Evolutionary conservation across 2,329 filamentous ascomycete genomes (phyloP), one percentile per base, ranked within the genome.

Genomic region (Cladobotryum mycophilum): DNA sequence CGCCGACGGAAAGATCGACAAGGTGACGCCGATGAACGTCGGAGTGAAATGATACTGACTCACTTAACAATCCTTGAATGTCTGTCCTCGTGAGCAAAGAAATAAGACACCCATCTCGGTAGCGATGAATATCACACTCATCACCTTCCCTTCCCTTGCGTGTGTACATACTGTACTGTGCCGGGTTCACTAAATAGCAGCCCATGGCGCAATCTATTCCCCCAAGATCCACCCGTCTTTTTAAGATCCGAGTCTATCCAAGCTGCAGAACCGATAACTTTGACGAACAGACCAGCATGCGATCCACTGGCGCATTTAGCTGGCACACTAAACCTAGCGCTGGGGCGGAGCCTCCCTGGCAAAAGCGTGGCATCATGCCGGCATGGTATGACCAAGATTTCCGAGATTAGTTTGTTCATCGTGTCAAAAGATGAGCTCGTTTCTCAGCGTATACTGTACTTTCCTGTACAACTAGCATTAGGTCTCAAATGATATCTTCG

Each of bases 371-470:
- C 50, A 52, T 35, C 45, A 42, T 51, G 49, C 49, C 50, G 50
- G 50, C 41, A 30, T 52, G 50, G 45, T 52, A 48, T 48, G 30
- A 52, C 50, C 50, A 52, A 52, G 50, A 52, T 52, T 52, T 52
- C 50, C 50, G 50, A 52, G 45, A 52, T 52, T 52, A 48, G 41
- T 51, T 38, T 38, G 13, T 38, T n/a, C 17, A 38, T 38, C 36
- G 13, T n/a, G 36, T 17, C 36, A 38, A 17, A n/a, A n/a, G 11
- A 38, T 38, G 36, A 30, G 25, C 25, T 30, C 25, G 25, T 30
- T 30, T 30, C 25, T 30, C 25, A 30, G 25, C 25, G 25, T 30
- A 11, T 11, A 30, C 9, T 3, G 25, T 30, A 30, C 25, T 30
- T 30, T 30, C 25, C 25, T 30, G 25, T 30, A 11, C 25, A 30